phyloP scores from a whole-genome alignment of 768 basidiomycete species.

The Termitomyces eurrhizus region DNA sequence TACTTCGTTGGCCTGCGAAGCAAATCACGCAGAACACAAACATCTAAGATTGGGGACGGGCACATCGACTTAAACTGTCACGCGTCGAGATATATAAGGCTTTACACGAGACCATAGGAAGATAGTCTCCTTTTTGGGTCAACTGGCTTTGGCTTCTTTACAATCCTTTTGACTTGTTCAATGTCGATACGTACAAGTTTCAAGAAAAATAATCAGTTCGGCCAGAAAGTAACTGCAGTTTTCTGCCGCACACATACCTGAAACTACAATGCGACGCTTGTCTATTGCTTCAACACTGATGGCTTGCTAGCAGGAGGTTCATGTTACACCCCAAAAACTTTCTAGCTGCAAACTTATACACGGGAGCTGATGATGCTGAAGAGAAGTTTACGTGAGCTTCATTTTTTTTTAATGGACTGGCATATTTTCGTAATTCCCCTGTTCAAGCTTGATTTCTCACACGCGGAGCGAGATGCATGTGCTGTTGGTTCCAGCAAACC shows the following conservation, averaged over 20 bases:
- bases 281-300: not conserved
- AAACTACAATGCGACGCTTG: not conserved
- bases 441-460: not conserved
- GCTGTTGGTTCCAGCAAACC: not conserved
- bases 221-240: not conserved
- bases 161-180: not conserved
- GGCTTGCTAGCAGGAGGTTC: not conserved
- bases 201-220: not conserved
- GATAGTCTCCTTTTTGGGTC: not conserved
- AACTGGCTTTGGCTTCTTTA: not conserved
- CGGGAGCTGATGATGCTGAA: no score
- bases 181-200: not conserved
- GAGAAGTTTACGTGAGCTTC: not conserved
- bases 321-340: not conserved
- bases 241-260: not conserved
- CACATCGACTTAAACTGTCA: not conserved
- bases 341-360: not conserved
- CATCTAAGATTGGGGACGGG: not conserved
- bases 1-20: not conserved
- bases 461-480: not conserved
- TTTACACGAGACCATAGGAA: not conserved
- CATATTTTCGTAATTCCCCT: not conserved
- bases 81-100: not conserved
- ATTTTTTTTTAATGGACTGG: not conserved
- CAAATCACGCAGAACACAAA: not conserved